These are phyloP conservation scores for Logfia minima DNA, from an alignment of 129 eudicot species.

Conservation along the genomic window DNA sequence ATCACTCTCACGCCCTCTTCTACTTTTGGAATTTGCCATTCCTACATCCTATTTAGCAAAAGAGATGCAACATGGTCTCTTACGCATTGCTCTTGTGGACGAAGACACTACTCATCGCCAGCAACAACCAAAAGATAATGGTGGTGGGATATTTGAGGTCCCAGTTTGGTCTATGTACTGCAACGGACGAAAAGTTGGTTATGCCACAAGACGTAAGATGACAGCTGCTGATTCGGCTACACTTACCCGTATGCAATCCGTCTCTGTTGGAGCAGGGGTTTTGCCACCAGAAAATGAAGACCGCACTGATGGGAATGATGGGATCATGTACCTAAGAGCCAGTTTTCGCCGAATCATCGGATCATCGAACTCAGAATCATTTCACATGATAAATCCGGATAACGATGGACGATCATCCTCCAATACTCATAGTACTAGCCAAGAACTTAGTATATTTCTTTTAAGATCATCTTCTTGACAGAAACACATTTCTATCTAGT, in stretches of 20 bases:
- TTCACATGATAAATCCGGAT: slow-evolving; percentile 45
- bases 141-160: slow-evolving; percentile 38
- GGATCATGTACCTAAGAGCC: slow-evolving; percentile 45
- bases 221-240: slow-evolving; percentile 31
- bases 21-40: slow-evolving; percentile 39
- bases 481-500: neutral
- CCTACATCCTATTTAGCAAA: slow-evolving; percentile 40
- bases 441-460: slow-evolving; percentile 46
- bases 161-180: slow-evolving; percentile 44
- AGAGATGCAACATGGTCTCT: slow-evolving; percentile 46
- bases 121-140: slow-evolving; percentile 1
- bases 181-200: slow-evolving; percentile 43
- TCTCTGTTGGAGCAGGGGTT: slow-evolving; percentile 43
- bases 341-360: slow-evolving; percentile 35
- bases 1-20: slow-evolving; percentile 31
- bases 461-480: slow-evolving; percentile 37
- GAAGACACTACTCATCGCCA: slow-evolving; percentile 21
- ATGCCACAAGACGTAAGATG: slow-evolving; percentile 40
- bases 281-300: slow-evolving; percentile 32
- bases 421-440: slow-evolving; percentile 27
- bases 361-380: slow-evolving; percentile 39
- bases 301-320: neutral
- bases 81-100: slow-evolving; percentile 45
- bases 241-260: slow-evolving; percentile 41
- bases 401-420: slow-evolving; percentile 24